Percentiles rank a stretch among this genome's conserved stretches.
Evolutionary conservation across 176 grass and related monocot genomes (phyloP).

Genomic region (Triticum monococcum): DNA sequence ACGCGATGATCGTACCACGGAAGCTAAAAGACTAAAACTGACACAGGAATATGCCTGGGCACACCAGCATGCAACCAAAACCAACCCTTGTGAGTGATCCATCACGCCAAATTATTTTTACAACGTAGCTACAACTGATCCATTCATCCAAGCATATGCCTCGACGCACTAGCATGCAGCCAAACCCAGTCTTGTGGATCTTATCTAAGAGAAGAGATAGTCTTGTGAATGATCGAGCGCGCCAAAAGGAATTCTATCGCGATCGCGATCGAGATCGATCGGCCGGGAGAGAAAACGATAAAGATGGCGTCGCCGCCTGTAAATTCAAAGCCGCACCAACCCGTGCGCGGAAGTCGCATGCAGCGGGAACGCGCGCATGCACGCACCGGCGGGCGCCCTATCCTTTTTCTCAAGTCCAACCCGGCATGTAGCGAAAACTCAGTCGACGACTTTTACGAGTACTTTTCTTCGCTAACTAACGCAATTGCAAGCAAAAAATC

Average conservation of each 20-base stretch:
- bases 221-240: background rate
- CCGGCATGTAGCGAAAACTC: conserved; percentile 41
- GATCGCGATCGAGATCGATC: background rate
- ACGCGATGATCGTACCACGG: background rate
- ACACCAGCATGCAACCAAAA: background rate
- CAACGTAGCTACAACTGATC: background rate
- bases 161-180: background rate
- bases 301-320: background rate
- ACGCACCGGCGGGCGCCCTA: background rate
- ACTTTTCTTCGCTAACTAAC: background rate
- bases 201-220: too few species aligned
- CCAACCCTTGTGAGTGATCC: background rate
- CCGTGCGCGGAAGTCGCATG: conserved; percentile 27
- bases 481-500: background rate
- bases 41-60: conserved; percentile 24
- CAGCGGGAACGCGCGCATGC: background rate
- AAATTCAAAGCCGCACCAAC: background rate
- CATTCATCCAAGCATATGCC: background rate
- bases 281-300: background rate
- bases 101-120: background rate
- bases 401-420: conserved; percentile 25
- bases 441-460: conserved; percentile 21
- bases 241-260: background rate
- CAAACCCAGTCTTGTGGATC: too few species aligned
- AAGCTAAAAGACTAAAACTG: background rate